Conservation (phyloP, 2,329 filamentous ascomycete genomes). For the Colletotrichum sp. region DNA sequence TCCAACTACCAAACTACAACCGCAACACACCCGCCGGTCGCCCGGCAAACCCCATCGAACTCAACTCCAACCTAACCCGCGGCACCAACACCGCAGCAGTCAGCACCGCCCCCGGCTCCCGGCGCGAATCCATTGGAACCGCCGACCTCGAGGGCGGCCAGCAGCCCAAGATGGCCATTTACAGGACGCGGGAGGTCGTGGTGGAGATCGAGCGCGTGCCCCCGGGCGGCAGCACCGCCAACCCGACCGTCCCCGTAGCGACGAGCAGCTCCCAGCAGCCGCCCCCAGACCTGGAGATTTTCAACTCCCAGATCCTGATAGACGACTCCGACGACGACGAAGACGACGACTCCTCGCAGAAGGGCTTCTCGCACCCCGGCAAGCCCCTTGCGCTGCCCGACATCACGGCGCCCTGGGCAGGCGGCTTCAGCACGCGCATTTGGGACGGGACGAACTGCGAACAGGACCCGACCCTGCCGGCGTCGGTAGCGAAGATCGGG, state of each 20-base stretch:
- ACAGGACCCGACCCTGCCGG: slow-evolving; percentile 7
- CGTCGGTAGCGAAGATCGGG: slow-evolving; percentile 1
- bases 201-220: slow-evolving; percentile 10
- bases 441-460: slow-evolving; percentile 20
- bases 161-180: slow-evolving; percentile 15
- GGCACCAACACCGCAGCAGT: slow-evolving; percentile 4
- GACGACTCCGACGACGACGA: background rate
- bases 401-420: slow-evolving; percentile 5
- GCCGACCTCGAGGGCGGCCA: background rate
- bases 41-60: background rate
- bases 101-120: background rate
- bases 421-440: slow-evolving; percentile 11
- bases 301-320: background rate
- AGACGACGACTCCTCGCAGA: background rate
- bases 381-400: slow-evolving; percentile 7
- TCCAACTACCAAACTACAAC: background rate
- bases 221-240: background rate
- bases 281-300: background rate
- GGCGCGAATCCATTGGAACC: background rate
- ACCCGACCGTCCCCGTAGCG: background rate
- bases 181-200: slow-evolving; percentile 6
- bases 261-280: background rate
- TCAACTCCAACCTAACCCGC: background rate
- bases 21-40: background rate
- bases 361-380: background rate